These are phyloP conservation scores for Penicillium canescens DNA, from an alignment of 495 filamentous ascomycete genomes.

Conservation along the genomic window DNA sequence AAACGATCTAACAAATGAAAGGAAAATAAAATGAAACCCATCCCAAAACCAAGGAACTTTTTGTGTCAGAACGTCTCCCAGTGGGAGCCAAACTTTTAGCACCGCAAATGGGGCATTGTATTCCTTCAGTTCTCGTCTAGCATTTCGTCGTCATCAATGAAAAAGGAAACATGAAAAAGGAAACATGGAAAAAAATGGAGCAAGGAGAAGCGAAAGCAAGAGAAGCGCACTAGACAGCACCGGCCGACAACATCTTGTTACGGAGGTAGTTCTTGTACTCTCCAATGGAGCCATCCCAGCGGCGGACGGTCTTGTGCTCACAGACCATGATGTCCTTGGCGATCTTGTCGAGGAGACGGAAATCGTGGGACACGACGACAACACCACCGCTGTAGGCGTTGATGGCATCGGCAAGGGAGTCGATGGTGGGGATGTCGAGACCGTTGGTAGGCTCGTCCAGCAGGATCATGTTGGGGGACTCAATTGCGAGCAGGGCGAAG, in stretches of 20 bases:
- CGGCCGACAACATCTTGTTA: slow-evolving; percentile 84
- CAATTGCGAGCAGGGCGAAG: slow-evolving; percentile 94
- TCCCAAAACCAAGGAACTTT: slow-evolving; percentile 14
- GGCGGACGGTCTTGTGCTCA: slow-evolving; percentile 87
- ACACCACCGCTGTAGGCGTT: slow-evolving; percentile 95
- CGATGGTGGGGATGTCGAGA: slow-evolving; percentile 98
- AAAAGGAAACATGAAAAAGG: slow-evolving; percentile 16
- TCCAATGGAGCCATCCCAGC: slow-evolving; percentile 87
- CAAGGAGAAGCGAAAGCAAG: slow-evolving; percentile 7
- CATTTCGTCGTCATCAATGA: slow-evolving; percentile 43
- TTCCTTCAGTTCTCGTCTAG: slow-evolving; percentile 42
- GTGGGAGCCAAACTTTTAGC: slow-evolving; percentile 24
- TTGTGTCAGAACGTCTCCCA: slow-evolving; percentile 1
- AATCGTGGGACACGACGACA: slow-evolving; percentile 97
- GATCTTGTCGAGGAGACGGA: slow-evolving; percentile 98
- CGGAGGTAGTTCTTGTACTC: slow-evolving; percentile 97
- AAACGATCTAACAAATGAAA: slow-evolving; percentile 24
- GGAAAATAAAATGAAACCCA: slow-evolving; percentile 11
- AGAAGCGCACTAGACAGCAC: slow-evolving; percentile 43
- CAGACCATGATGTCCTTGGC: slow-evolving; percentile 99
- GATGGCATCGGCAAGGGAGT: slow-evolving; percentile 95
- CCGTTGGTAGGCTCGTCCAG: slow-evolving; percentile 99
- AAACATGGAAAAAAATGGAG: slow-evolving; percentile 4
- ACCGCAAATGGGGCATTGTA: slow-evolving; percentile 18
- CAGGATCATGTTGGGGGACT: slow-evolving; percentile 95